Conservation (phyloP, 208 protist species). For the Trypanosoma brucei region DNA sequence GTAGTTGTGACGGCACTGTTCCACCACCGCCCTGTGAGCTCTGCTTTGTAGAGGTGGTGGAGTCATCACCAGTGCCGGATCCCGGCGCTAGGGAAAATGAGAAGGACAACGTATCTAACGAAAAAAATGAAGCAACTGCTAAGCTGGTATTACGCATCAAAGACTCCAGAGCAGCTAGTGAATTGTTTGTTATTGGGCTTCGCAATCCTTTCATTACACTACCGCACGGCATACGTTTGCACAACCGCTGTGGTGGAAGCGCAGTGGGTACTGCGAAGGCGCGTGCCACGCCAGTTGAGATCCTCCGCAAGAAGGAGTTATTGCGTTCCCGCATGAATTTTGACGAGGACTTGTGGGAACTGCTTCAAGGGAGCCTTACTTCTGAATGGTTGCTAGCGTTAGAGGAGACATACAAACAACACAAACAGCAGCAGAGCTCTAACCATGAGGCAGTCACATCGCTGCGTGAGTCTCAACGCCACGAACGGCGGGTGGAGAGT, state of each 20-base stretch:
- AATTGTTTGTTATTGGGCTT: slow-evolving; percentile 64
- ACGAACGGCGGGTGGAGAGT: slow-evolving; percentile 43
- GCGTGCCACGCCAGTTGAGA: slow-evolving; percentile 33
- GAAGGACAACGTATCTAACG: neutral
- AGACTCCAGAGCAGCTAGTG: slow-evolving; percentile 62
- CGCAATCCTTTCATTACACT: slow-evolving; percentile 53
- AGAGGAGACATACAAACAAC: slow-evolving; percentile 17
- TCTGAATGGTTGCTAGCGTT: slow-evolving; percentile 26
- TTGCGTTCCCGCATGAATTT: slow-evolving; percentile 53
- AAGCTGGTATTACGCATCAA: slow-evolving; percentile 39
- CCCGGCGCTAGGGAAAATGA: neutral
- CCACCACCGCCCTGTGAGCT: slow-evolving; percentile 34
- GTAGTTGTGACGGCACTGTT: slow-evolving; percentile 8
- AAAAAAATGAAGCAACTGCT: neutral
- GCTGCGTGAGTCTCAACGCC: slow-evolving; percentile 43
- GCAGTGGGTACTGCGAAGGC: slow-evolving; percentile 26
- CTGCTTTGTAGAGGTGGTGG: slow-evolving; percentile 25
- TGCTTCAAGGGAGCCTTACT: slow-evolving; percentile 26
- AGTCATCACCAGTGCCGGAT: slow-evolving; percentile 1
- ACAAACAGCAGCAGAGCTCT: slow-evolving; percentile 1
- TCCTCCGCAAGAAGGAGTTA: slow-evolving; percentile 43
- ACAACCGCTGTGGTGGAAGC: slow-evolving; percentile 13
- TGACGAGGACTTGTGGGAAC: slow-evolving; percentile 61
- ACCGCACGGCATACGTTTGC: slow-evolving; percentile 36
- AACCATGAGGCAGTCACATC: neutral